Percentiles rank a stretch among this genome's conserved stretches.
Conservation (phyloP, 805 yeast species). For the Clavispora carvajalis region DNA sequence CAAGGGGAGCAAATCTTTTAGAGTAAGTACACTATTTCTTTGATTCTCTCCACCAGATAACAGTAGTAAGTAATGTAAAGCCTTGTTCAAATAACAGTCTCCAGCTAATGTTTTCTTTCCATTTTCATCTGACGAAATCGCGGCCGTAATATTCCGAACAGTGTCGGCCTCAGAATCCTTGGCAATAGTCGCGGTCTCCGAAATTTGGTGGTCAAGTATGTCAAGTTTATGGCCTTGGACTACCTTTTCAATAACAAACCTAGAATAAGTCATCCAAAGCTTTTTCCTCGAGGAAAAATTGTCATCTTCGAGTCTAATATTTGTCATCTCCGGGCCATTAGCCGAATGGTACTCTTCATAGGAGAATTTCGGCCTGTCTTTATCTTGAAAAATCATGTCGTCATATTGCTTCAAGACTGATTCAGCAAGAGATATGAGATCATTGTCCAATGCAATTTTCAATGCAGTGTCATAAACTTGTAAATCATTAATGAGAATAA, state of each 20-base stretch:
- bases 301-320: conserved; percentile 30
- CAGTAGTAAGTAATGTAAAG: conserved; percentile 27
- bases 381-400: conserved; percentile 12
- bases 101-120: neutral
- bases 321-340: conserved; percentile 28
- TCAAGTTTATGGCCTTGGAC: conserved; percentile 2
- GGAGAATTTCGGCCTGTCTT: conserved; percentile 21
- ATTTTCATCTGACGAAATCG: neutral
- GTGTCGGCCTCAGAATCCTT: neutral
- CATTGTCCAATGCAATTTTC: conserved; percentile 59
- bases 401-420: conserved; percentile 31
- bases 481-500: conserved; percentile 60
- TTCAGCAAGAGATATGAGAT: conserved; percentile 50
- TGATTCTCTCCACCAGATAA: conserved; percentile 22
- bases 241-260: conserved; percentile 36
- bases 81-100: conserved; percentile 17
- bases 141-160: neutral
- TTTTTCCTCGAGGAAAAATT: conserved; percentile 48
- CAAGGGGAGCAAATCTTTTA: conserved; percentile 78
- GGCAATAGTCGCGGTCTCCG: neutral
- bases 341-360: conserved; percentile 51
- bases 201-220: neutral
- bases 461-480: conserved; percentile 78
- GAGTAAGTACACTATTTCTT: conserved; percentile 39
- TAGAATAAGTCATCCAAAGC: conserved; percentile 68